phyloP scores from a whole-genome alignment of 2,329 filamentous ascomycete genomes.

The Fusarium setosum region DNA sequence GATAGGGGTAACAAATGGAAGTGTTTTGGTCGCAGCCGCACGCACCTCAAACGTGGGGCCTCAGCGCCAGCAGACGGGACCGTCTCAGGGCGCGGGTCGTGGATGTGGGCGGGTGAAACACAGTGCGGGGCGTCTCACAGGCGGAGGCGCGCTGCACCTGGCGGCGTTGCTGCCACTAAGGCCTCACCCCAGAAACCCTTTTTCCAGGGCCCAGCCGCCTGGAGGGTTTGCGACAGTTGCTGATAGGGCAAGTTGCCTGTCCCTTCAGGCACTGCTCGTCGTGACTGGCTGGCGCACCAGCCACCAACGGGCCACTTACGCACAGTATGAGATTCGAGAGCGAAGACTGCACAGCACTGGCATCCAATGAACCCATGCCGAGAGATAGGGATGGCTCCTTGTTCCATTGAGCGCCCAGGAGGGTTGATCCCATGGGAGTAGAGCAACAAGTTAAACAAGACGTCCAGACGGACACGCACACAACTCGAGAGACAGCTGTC shows the following conservation, averaged over 20 bases:
- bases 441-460: slow-evolving; percentile 7
- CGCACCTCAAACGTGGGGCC: slow-evolving; percentile 19
- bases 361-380: slow-evolving; percentile 26
- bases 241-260: slow-evolving; percentile 21
- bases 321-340: slow-evolving; percentile 26
- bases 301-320: slow-evolving; percentile 11
- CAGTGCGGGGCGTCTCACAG: slow-evolving; percentile 30
- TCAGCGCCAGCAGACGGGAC: slow-evolving; percentile 23
- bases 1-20: slow-evolving; percentile 38
- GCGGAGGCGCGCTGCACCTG: slow-evolving; percentile 4
- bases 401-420: not conserved
- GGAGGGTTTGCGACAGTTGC: slow-evolving; percentile 16
- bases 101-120: slow-evolving; percentile 31
- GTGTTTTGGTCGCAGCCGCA: slow-evolving; percentile 27
- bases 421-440: slow-evolving; percentile 2
- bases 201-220: slow-evolving; percentile 3
- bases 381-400: slow-evolving; percentile 9
- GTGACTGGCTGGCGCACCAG: slow-evolving; percentile 16
- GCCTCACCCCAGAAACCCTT: slow-evolving; percentile 18
- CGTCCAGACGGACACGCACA: slow-evolving; percentile 7
- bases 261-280: slow-evolving; percentile 7
- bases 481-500: slow-evolving; percentile 24
- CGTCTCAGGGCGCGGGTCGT: slow-evolving; percentile 11
- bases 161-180: not conserved
- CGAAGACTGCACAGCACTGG: slow-evolving; percentile 1